Conservation (phyloP, 371 early-diverging fungal genomes). For the Cokeromyces recurvatus region DNA sequence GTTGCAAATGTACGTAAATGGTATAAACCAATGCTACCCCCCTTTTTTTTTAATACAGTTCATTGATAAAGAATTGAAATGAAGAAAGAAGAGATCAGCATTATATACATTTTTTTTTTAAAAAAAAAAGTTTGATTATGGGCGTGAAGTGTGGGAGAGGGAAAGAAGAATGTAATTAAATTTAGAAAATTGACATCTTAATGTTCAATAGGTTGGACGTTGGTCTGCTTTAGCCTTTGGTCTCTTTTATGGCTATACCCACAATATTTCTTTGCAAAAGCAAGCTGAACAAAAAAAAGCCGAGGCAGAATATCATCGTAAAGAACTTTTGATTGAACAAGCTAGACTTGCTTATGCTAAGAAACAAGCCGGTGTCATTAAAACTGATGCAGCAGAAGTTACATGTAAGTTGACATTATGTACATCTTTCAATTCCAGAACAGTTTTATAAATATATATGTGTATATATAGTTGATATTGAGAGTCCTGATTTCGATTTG, state of each 20-base stretch:
- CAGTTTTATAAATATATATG: too few relatives aligned
- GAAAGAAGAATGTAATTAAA: not conserved
- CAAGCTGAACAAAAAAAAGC: conserved; percentile 54
- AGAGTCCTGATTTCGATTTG: conserved; percentile 63
- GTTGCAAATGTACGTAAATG: conserved; percentile 35
- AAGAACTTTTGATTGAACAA: conserved; percentile 67
- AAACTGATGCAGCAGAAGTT: conserved; percentile 17
- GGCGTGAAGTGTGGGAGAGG: not conserved
- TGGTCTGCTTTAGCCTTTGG: conserved; percentile 73
- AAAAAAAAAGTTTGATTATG: not conserved
- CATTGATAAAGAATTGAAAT: too few relatives aligned
- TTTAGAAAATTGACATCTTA: not conserved
- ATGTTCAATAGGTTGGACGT: conserved; percentile 56
- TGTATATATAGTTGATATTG: conserved; percentile 42
- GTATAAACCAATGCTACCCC: too few relatives aligned
- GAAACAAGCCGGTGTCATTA: conserved; percentile 33
- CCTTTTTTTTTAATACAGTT: too few relatives aligned
- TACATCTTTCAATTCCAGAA: too few relatives aligned
- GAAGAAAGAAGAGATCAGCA: too few relatives aligned
- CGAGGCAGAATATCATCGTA: conserved; percentile 58
- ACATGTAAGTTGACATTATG: conserved; percentile 6
- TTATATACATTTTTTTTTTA: not conserved
- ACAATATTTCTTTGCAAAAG: conserved; percentile 61
- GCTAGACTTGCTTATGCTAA: conserved; percentile 68
- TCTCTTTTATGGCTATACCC: conserved; percentile 68